A percentile compares a stretch with the other conserved stretches of the same genome.
Evolutionary conservation across 768 basidiomycete genomes (phyloP).

Genomic region (Mycena maculata): DNA sequence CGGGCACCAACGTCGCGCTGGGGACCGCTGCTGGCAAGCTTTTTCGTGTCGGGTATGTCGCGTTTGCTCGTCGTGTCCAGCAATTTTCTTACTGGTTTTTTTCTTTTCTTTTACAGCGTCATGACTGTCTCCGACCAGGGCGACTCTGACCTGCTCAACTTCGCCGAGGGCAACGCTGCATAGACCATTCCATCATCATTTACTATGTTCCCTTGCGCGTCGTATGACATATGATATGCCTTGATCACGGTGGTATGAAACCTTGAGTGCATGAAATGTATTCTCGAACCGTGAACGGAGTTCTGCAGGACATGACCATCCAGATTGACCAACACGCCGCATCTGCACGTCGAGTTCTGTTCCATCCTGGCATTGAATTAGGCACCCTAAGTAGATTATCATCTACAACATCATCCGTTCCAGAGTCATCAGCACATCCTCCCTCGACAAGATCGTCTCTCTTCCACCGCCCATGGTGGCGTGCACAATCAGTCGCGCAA

Average conservation of each 20-base stretch:
- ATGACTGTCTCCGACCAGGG: conserved; percentile 97
- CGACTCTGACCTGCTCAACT: conserved; percentile 93
- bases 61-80: conserved; percentile 36
- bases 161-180: conserved; percentile 78
- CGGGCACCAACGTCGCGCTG: conserved; percentile 96
- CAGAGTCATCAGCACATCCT: conserved; percentile 54
- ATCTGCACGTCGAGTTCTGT: too few relatives aligned
- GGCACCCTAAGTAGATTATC: neutral
- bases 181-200: conserved; percentile 50
- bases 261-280: too few relatives aligned
- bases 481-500: conserved; percentile 82
- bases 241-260: conserved; percentile 11
- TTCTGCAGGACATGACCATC: too few relatives aligned
- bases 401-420: conserved; percentile 51
- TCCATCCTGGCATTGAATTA: neutral
- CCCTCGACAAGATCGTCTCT: conserved; percentile 44
- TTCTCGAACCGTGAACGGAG: too few relatives aligned
- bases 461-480: conserved; percentile 52
- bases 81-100: neutral
- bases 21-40: conserved; percentile 99
- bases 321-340: neutral
- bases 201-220: conserved; percentile 11
- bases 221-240: conserved; percentile 30
- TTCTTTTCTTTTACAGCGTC: conserved; percentile 65
- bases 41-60: conserved; percentile 91